These are phyloP conservation scores for Mortierella sp. DNA, from an alignment of 371 early-diverging fungal species.

Conservation along the genomic window DNA sequence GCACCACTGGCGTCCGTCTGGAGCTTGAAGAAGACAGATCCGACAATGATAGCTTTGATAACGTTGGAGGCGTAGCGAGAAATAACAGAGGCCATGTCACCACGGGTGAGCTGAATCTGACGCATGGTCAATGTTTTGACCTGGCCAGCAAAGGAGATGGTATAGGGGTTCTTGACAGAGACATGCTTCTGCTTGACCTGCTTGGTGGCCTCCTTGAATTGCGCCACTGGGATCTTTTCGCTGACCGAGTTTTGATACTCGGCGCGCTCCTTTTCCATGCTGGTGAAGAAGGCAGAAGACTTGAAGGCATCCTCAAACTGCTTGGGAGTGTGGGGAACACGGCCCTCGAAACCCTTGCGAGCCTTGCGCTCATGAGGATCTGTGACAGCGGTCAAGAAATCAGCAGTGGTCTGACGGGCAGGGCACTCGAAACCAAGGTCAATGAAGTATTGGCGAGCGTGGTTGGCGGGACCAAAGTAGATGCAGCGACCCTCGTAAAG, in stretches of 20 bases:
- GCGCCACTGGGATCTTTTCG: too few relatives aligned
- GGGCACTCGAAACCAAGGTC: constrained; percentile 76
- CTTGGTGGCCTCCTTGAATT: constrained; percentile 63
- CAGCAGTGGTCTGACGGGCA: constrained; percentile 76
- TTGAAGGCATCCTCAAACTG: constrained; percentile 62
- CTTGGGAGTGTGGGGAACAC: constrained; percentile 56
- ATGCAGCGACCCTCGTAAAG: constrained; percentile 77
- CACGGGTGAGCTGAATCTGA: constrained; percentile 66
- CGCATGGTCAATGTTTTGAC: constrained; percentile 67
- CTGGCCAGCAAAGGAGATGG: constrained; percentile 71
- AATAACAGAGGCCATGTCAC: constrained; percentile 60
- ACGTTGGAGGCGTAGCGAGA: constrained; percentile 68
- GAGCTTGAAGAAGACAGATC: constrained; percentile 67
- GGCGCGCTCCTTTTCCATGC: constrained; percentile 55
- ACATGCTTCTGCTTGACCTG: constrained; percentile 68
- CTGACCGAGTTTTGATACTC: constrained; percentile 34
- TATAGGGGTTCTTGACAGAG: constrained; percentile 63
- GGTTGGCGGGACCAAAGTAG: constrained; percentile 76
- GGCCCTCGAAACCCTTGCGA: constrained; percentile 58
- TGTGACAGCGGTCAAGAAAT: constrained; percentile 80
- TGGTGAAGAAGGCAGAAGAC: constrained; percentile 55
- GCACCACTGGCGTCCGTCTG: constrained; percentile 54
- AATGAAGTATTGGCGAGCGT: constrained; percentile 74
- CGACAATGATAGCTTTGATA: constrained; percentile 71
- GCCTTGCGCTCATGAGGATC: constrained; percentile 69